A percentile compares a stretch with the other conserved stretches of the same genome.
These are phyloP conservation scores for Kuraishia capsulata DNA, from an alignment of 805 yeast genomes.

Conservation along the genomic window DNA sequence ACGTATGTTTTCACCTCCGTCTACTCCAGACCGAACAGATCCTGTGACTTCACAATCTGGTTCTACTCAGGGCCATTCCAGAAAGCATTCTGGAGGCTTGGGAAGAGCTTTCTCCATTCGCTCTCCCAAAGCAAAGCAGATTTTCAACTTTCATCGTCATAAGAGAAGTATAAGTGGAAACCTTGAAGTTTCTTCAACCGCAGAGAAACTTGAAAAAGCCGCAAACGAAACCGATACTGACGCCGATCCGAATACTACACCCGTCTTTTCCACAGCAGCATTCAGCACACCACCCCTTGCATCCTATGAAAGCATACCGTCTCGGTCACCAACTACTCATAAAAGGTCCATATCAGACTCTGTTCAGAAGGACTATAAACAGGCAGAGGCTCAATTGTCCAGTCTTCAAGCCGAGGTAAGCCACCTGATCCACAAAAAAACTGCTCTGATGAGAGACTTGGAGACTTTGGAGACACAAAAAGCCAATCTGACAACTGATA, in stretches of 20 bases:
- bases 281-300: neutral
- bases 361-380: neutral
- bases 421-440: neutral
- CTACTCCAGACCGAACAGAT: too few species aligned
- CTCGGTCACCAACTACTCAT: neutral
- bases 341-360: neutral
- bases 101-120: conserved; percentile 15
- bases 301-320: neutral
- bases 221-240: too few species aligned
- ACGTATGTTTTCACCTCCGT: too few species aligned
- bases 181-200: neutral
- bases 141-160: conserved; percentile 16
- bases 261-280: neutral
- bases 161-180: conserved; percentile 14
- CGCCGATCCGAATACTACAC: too few species aligned
- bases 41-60: neutral
- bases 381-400: neutral
- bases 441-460: neutral
- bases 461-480: conserved; percentile 1
- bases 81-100: conserved; percentile 2
- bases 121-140: conserved; percentile 8
- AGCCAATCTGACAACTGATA: neutral
- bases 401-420: conserved; percentile 1
- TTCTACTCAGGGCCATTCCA: neutral
- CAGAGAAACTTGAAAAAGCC: neutral